Evolutionary conservation across 2,329 filamentous ascomycete species (phyloP).

Genomic region (Massarina eburnea): DNA sequence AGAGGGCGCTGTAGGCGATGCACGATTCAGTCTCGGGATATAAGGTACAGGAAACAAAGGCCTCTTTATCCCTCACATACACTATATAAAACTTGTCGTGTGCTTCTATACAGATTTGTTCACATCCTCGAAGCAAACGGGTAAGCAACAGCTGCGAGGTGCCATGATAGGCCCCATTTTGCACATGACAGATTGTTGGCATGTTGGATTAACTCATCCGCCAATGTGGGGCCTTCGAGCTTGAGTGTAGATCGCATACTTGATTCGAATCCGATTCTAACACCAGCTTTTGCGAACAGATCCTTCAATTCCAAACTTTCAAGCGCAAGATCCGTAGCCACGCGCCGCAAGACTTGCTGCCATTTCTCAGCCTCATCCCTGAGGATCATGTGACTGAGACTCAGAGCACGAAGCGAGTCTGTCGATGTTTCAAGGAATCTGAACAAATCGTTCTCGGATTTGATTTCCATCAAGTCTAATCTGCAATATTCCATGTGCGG

Average conservation of each 20-base stretch:
- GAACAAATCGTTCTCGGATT: constrained; percentile 12
- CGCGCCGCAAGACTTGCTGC: constrained; percentile 13
- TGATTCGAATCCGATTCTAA: constrained; percentile 9
- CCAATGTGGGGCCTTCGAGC: constrained; percentile 9
- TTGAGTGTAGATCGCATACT: constrained; percentile 2
- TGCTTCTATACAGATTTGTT: background rate
- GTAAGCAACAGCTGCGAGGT: constrained; percentile 21
- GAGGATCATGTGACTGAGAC: constrained; percentile 15
- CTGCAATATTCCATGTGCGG: constrained; percentile 15
- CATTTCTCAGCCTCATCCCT: constrained; percentile 13
- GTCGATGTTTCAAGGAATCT: constrained; percentile 15
- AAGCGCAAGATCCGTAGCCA: constrained; percentile 14
- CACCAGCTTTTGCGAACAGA: constrained; percentile 12
- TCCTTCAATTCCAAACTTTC: constrained; percentile 11
- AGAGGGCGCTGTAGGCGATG: too few relatives aligned
- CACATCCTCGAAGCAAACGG: constrained; percentile 19
- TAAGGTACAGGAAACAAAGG: too few relatives aligned
- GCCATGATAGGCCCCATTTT: constrained; percentile 18
- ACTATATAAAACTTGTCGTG: too few relatives aligned
- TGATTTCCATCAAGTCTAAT: constrained; percentile 19
- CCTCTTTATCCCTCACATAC: too few relatives aligned
- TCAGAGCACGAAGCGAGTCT: constrained; percentile 12
- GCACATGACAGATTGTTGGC: constrained; percentile 5
- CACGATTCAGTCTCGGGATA: too few relatives aligned
- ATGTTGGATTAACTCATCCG: constrained; percentile 6